Evolutionary conservation across 306 rosid genomes (phyloP), one percentile per base, ranked within the genome.

Genomic region (Ormosia semicastrata): DNA sequence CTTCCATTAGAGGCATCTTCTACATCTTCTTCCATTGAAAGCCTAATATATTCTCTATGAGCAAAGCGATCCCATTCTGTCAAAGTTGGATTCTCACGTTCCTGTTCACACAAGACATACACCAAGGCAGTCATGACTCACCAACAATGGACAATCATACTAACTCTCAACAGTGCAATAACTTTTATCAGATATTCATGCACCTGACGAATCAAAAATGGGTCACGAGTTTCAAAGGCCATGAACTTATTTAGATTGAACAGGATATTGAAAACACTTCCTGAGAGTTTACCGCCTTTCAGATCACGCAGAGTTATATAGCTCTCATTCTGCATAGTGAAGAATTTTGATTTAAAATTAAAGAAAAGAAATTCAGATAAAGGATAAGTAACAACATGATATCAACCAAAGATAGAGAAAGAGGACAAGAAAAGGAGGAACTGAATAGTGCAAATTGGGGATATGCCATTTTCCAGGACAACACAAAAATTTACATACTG

Each of bases 11-110:
- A 96, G 84, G 86, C 99, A 82, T 96, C 99, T 91, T 96, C 99
- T 74, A 93, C 99, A 81, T 96, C 99, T 91, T 96, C 99, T 88
- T 96, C 99, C 99, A 96, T 96, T 53, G 99, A 96, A 85, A 96
- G 99, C 82, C 99, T 92, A 64, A 93, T 96, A 87, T 96, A 96
- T 88, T 96, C 99, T 86, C 99, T 92, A 85, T 96, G 99, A 9
- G 99, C 99, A 88, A 93, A 96, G 66, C 99, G 99, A 77, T 96
- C 99, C 99, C 99, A 96, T 75, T 96, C 99, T 43, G 99, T 96
- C 97, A 94, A 86, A 40, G 98, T 92, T 78, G 99, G 99, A 89
- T 96, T 96, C 87, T 96, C 99, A 13, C 99, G 99, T 83, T 96
- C 97, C 99, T 96, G 91, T 87, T 83, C 85, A 87, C 66, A 80